Percentiles rank a stretch among this genome's conserved stretches.
phyloP scores from a whole-genome alignment of 371 early-diverging fungal species.

The Rhizopus microsporus region DNA sequence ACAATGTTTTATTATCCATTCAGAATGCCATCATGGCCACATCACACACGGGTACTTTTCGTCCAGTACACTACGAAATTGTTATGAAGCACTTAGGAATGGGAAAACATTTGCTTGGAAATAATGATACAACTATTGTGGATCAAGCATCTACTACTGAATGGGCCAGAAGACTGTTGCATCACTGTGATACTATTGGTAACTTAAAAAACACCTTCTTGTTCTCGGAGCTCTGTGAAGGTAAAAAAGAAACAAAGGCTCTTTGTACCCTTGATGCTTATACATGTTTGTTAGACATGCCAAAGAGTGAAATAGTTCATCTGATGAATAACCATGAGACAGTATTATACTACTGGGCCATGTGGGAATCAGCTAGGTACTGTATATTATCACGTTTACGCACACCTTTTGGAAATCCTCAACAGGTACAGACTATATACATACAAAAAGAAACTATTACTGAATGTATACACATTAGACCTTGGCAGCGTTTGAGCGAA shows the following conservation, averaged over 20 bases:
- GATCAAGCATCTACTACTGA: constrained; percentile 8
- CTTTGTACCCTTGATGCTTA: constrained; percentile 10
- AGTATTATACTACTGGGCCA: constrained; percentile 67
- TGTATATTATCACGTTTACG: constrained; percentile 71
- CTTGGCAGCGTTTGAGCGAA: constrained; percentile 69
- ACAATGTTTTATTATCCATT: constrained; percentile 2
- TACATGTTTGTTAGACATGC: constrained; percentile 11
- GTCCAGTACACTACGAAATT: constrained; percentile 50
- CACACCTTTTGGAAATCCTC: constrained; percentile 78
- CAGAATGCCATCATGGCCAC: constrained; percentile 42
- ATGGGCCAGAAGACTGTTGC: constrained; percentile 40
- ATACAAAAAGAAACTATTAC: not conserved
- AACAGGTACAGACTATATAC: constrained; percentile 47
- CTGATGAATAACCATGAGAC: constrained; percentile 33
- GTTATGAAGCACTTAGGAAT: constrained; percentile 42
- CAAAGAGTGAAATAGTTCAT: constrained; percentile 22
- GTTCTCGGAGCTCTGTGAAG: constrained; percentile 23
- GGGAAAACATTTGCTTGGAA: constrained; percentile 28
- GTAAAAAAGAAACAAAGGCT: constrained; percentile 22
- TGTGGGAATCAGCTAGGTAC: constrained; percentile 80
- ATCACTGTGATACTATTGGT: constrained; percentile 38
- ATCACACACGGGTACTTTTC: constrained; percentile 49
- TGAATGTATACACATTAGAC: constrained; percentile 43
- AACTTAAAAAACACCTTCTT: constrained; percentile 23
- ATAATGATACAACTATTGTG: not conserved